Percentiles rank a stretch among this genome's conserved stretches.
Conservation (phyloP, 2,329 filamentous ascomycete genomes). For the Simplicillium aogashimaense region DNA sequence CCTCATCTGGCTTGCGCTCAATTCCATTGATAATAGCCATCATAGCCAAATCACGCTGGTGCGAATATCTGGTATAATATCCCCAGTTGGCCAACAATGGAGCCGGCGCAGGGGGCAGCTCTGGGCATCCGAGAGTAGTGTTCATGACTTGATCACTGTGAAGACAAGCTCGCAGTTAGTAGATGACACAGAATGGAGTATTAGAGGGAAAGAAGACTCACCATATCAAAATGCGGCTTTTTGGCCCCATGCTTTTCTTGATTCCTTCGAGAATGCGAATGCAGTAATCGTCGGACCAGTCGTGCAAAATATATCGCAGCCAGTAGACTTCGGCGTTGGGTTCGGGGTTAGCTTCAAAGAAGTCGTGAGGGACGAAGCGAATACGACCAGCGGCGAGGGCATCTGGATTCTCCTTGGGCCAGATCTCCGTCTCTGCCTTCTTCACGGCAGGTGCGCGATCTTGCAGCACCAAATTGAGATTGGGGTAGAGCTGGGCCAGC, state of each 20-base stretch:
- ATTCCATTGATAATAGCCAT: conserved; percentile 25
- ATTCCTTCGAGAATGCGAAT: conserved; percentile 15
- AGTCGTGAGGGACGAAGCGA: conserved; percentile 17
- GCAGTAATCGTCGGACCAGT: conserved; percentile 24
- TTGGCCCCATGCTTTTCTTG: conserved; percentile 9
- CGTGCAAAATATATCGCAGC: conserved; percentile 20
- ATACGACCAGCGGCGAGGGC: conserved; percentile 8
- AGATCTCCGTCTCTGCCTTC: conserved; percentile 15
- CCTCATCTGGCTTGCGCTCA: conserved; percentile 21
- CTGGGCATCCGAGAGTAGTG: conserved; percentile 17
- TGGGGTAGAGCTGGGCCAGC: conserved; percentile 19
- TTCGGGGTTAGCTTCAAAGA: conserved; percentile 20
- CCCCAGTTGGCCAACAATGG: conserved; percentile 23
- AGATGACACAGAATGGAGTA: too few species aligned
- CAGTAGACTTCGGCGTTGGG: conserved; percentile 19
- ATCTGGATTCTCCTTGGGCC: conserved; percentile 16
- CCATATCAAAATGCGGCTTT: conserved; percentile 11
- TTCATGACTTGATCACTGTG: conserved; percentile 25
- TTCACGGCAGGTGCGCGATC: conserved; percentile 19
- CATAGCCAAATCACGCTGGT: conserved; percentile 20
- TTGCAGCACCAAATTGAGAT: conserved; percentile 23
- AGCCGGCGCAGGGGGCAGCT: conserved; percentile 16
- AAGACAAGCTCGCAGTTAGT: background rate
- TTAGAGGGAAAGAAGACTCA: conserved; percentile 1
- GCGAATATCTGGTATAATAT: conserved; percentile 19